Conservation (phyloP, 2,329 filamentous ascomycete species). For the Neocatenulostroma microsporum region DNA sequence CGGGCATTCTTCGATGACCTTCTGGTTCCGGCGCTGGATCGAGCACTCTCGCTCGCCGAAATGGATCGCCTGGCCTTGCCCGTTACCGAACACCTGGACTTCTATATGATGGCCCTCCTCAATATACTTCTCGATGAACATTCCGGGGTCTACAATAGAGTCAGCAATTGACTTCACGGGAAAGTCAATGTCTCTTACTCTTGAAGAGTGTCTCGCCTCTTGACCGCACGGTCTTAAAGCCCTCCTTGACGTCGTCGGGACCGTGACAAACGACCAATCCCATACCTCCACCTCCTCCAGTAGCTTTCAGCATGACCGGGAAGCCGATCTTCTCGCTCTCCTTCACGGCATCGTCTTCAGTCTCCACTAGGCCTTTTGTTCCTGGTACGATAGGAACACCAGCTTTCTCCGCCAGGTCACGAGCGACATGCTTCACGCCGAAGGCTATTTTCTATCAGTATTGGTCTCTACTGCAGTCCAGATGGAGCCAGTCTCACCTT, state of each 20-base stretch:
- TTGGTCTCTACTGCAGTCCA: no score
- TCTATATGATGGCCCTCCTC: conserved; percentile 95
- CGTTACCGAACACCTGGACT: conserved; percentile 92
- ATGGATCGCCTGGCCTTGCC: conserved; percentile 99
- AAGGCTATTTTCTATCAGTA: no score
- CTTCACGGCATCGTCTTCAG: conserved; percentile 21
- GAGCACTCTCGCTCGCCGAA: conserved; percentile 98
- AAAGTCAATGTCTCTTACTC: no score
- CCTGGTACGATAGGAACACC: conserved; percentile 26
- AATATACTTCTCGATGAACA: conserved; percentile 95
- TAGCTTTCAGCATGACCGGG: conserved; percentile 99
- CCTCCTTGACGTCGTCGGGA: conserved; percentile 19
- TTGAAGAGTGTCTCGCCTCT: conserved; percentile 39
- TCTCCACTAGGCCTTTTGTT: conserved; percentile 18
- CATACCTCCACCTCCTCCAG: conserved; percentile 97
- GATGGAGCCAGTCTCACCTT: no score
- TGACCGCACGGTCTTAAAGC: conserved; percentile 26
- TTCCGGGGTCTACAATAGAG: no score
- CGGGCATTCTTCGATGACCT: conserved; percentile 98
- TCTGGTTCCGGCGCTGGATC: conserved; percentile 95
- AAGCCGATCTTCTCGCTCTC: conserved; percentile 74
- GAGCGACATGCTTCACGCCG: conserved; percentile 27
- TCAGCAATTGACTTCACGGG: conserved; percentile 20
- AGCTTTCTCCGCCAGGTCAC: conserved; percentile 20
- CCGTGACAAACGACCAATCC: conserved; percentile 46